Base-by-base conservation (phyloP, 1,284 basidiomycete genomes). In the Violaceomyces palustris region DNA sequence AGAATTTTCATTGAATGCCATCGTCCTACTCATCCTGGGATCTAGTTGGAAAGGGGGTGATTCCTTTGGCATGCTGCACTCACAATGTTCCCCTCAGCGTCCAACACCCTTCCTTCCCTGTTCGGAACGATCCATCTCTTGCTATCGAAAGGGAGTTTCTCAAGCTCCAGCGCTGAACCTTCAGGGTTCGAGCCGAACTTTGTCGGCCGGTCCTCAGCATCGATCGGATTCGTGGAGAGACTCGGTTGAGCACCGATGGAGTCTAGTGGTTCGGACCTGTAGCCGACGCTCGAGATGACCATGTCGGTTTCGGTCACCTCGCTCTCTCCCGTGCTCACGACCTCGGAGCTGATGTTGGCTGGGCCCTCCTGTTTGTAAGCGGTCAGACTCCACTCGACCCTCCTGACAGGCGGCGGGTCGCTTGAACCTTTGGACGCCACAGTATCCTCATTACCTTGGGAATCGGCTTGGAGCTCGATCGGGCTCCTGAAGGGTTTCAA, bases 281-380 rank as follows among this genome's bases (percentile, higher is more conserved):
- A 94, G 11, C 93, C 93, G 6, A 97, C 82, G 11, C 86, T 87
- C 17, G 90, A 86, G 25, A 96, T 78, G 11, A 96, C 84, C 53
- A 94, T 80, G 52, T 87, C 86, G 0, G 89, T 87, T 4, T 71
- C 44, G 1, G 82, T 73, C 1, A 71, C 76, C 1, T 80, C 79
- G 4, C 76, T 79, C 55, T 79, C 74, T 0, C 82, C 82, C 0
- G 85, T 89, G n/a, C n/a, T n/a, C n/a, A n/a, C n/a, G n/a, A n/a
- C n/a, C n/a, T n/a, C n/a, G n/a, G n/a, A n/a, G n/a, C n/a, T n/a
- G n/a, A n/a, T n/a, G n/a, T n/a, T n/a, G n/a, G n/a, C n/a, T n/a
- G n/a, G n/a, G n/a, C 18, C 18, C 19, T 30, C 21, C n/a, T n/a
- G n/a, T n/a, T n/a, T n/a, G n/a, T 56, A 22, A n/a, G n/a, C n/a